These are phyloP conservation scores for Lachancea cidri DNA, from an alignment of 805 yeast genomes.

Conservation along the genomic window DNA sequence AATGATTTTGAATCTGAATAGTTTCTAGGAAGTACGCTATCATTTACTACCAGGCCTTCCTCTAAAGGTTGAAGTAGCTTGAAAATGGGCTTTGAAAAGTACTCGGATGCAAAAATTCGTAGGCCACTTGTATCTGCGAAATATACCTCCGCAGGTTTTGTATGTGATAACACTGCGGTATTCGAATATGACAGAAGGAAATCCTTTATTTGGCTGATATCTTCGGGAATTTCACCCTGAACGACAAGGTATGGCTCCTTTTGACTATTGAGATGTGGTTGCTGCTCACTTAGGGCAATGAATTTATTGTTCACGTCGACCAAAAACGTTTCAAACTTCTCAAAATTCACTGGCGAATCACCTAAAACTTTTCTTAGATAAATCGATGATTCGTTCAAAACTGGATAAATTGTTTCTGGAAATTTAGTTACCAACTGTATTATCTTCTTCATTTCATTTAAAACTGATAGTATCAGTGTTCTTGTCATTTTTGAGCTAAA, in stretches of 20 bases:
- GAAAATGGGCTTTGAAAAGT: constrained; percentile 29
- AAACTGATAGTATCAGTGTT: constrained; percentile 57
- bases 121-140: constrained; percentile 30
- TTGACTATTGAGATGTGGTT: constrained; percentile 12
- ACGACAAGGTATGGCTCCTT: constrained; percentile 40
- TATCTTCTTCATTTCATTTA: constrained; percentile 61
- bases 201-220: constrained; percentile 27
- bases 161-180: constrained; percentile 26
- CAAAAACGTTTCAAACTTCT: constrained; percentile 54
- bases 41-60: constrained; percentile 43
- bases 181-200: constrained; percentile 26
- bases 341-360: constrained; percentile 51
- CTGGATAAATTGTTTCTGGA: constrained; percentile 45
- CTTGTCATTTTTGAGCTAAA: constrained; percentile 67
- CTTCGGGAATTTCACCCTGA: constrained; percentile 58
- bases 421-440: constrained; percentile 50
- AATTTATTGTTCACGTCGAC: constrained; percentile 46
- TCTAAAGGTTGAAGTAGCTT: constrained; percentile 35
- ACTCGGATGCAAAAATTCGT: constrained; percentile 27
- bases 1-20: constrained; percentile 30
- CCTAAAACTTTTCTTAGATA: constrained; percentile 27
- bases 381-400: constrained; percentile 30
- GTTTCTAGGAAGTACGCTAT: constrained; percentile 25
- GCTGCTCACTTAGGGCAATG: constrained; percentile 28
- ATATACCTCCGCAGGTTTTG: constrained; percentile 27